Percentiles rank a stretch among this genome's conserved stretches.
Evolutionary conservation across 164 flowering plant genomes (phyloP).

Genomic region (Nelumbo lutea): DNA sequence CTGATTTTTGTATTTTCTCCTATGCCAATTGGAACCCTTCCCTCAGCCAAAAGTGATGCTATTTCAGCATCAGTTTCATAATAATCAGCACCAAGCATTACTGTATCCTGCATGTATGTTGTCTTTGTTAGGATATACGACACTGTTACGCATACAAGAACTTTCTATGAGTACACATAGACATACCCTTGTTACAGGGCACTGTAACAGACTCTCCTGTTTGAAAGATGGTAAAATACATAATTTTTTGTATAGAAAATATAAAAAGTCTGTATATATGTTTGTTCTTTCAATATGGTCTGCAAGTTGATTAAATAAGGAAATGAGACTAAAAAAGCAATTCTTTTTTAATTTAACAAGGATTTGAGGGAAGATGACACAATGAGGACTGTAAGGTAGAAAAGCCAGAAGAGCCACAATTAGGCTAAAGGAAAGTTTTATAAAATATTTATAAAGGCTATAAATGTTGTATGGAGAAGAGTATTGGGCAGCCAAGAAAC

Average conservation of each 20-base stretch:
- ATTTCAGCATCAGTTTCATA: slow-evolving; percentile 77
- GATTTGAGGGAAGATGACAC: neutral
- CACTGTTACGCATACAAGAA: neutral
- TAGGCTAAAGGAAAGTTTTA: too few species aligned
- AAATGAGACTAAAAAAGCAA: neutral
- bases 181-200: too few species aligned
- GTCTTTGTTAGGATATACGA: neutral
- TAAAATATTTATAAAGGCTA: too few species aligned
- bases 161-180: neutral
- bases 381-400: neutral
- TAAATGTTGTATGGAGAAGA: too few species aligned
- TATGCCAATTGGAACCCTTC: slow-evolving; percentile 82
- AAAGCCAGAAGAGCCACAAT: neutral
- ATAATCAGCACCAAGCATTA: slow-evolving; percentile 96
- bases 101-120: slow-evolving; percentile 63
- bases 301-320: neutral
- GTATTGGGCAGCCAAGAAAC: too few species aligned
- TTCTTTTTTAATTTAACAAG: neutral
- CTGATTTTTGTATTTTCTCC: slow-evolving; percentile 86
- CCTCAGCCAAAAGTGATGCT: slow-evolving; percentile 66
- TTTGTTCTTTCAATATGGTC: neutral
- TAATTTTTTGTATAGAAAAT: neutral
- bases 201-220: neutral
- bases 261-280: neutral
- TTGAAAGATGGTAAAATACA: neutral